Base-by-base conservation (phyloP, 768 basidiomycete species). In the Myochromella boudieri region DNA sequence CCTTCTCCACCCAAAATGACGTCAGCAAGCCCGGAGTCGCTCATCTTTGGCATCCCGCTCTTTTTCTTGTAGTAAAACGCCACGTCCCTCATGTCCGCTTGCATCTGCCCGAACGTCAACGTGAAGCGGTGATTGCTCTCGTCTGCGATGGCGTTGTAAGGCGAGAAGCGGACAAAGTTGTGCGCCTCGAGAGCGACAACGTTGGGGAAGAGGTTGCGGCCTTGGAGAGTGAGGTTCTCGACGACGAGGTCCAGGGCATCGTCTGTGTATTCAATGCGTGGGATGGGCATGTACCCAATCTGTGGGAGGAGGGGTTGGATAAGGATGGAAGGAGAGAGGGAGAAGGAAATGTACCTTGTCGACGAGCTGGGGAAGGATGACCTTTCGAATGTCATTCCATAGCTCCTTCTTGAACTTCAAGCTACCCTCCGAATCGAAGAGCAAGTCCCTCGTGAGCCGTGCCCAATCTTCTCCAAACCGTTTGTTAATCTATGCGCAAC, bases 21-120 rank as follows among this genome's bases (percentile, higher is more conserved):
- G 59, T 95, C 94, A 5, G 91, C 92, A 14, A 94, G 65, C 34
- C 92, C 93, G 5, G 82, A 83, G 66, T 95, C 93, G 39, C 64
- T 75, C 63, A 94, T 67, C 73, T 85, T 91, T 2, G 87, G 81
- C 56, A 91, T 80, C 3, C 91, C 91, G 4, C 72, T 78, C 80
- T 94, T 95, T 75, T 84, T 91, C 54, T 75, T 76, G 74, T 91
- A 94, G 62, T 86, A 91, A 65, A 98, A 95, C 7, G 88, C 86
- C 11, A 97, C 90, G 56, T 97, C 94, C 12, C 89, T 80, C 81
- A 98, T 87, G 55, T 97, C 93, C 4, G 88, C 87, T 62, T 97
- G 94, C 56, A 97, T 88, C 65, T 97, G 94, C 22, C 73, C 74
- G 28, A 97, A 74, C 6, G 81, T 82, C 44, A 97, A 62, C 27